Evolutionary conservation across 2,329 filamentous ascomycete species (phyloP), one percentile per base, ranked within the genome.

Genomic region (Diaporthe sp.): DNA sequence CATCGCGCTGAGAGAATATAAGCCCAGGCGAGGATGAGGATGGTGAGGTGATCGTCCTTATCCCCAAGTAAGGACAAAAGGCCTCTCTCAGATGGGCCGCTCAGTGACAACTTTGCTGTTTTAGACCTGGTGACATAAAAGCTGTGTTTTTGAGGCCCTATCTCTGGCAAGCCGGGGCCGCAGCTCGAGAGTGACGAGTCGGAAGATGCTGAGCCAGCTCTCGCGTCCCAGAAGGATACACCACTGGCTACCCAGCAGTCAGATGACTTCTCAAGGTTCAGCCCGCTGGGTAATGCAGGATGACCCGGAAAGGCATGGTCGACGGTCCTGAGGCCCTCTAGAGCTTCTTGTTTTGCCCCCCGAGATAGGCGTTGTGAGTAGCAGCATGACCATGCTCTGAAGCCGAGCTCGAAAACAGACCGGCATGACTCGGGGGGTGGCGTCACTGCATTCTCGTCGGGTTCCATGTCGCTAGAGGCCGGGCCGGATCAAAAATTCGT

Each of bases 1-100:
- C 71, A 72, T 39, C 71, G 53, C 25, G 71, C 57, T 13, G 71
- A 72, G 28, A 72, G 46, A 61, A 72, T 39, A 25, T 61, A 72
- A n/a, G 71, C 57, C 71, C 55, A 72, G 10, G 71, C 55, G 12
- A 57, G 51, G 34, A 46, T n/a, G 15, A 57, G 68, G 25, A 57
- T 46, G 37, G 37, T n/a, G 34, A 71, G 17, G 4, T 71, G 68
- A 71, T 44, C 49, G 25, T 71, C 51, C 8, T 58, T 44, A 4
- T 55, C 68, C 68, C 68, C 68, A 34, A 71, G 9, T 3, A 53
- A 58, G 68, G 53, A 58, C 3, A 13, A 15, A 8, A 57, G 17
- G n/a, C 51, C 68, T 10, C 34, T 58, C n/a, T 44, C 51, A 28
- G 25, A 42, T 25, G 13, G 22, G 6, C 19, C 25, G 3, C 19